phyloP scores from a whole-genome alignment of 2,329 filamentous ascomycete genomes.

The Penicillium concentricum region DNA sequence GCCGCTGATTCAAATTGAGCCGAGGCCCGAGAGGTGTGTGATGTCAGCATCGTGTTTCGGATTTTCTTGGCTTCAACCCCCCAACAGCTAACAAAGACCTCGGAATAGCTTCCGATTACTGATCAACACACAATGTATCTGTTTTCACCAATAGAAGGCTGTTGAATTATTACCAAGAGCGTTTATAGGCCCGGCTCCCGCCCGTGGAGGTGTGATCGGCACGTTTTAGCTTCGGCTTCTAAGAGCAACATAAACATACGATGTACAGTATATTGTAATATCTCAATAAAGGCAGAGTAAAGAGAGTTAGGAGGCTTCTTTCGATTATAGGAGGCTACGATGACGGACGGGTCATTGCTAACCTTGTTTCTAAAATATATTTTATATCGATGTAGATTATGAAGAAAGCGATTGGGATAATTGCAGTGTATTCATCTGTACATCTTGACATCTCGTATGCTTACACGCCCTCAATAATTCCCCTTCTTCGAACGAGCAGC shows the following conservation, averaged over 20 bases:
- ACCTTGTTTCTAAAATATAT: background rate
- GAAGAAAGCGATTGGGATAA: background rate
- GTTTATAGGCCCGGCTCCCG: background rate
- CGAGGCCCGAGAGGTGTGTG: slow-evolving; percentile 21
- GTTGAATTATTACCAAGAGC: background rate
- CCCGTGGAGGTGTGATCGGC: background rate
- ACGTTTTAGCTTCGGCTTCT: background rate
- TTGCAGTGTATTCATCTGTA: background rate
- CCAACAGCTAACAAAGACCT: background rate
- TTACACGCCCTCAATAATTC: background rate
- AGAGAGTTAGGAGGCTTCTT: background rate
- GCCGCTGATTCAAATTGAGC: slow-evolving; percentile 14
- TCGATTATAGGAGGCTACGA: background rate
- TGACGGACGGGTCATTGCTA: too few species aligned
- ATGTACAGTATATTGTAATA: too few species aligned
- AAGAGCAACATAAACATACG: background rate
- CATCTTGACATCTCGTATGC: background rate
- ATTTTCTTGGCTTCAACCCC: background rate
- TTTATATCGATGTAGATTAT: background rate
- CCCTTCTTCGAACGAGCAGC: background rate
- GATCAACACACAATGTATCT: background rate
- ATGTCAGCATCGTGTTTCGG: background rate
- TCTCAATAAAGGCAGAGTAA: too few species aligned
- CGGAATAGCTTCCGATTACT: background rate
- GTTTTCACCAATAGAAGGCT: background rate